A percentile compares a stretch with the other conserved stretches of the same genome.
Evolutionary conservation across 345 rosid species (phyloP).

Genomic region (Populus deltoides): DNA sequence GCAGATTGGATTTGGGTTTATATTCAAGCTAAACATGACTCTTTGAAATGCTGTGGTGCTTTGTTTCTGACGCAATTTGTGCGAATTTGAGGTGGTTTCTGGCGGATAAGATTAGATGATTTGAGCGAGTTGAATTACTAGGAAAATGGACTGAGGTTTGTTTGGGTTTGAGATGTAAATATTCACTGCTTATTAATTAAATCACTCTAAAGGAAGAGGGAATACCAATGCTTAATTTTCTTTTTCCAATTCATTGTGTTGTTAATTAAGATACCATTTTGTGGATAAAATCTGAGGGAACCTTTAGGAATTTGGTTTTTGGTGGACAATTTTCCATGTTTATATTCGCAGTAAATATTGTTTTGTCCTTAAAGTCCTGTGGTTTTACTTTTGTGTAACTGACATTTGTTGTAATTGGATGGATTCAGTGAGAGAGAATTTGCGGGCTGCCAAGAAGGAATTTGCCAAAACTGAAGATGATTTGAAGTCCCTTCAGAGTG

Average conservation of each 20-base stretch:
- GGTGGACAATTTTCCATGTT: neutral
- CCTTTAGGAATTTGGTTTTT: neutral
- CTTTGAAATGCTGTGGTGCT: too few relatives aligned
- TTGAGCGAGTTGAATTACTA: neutral
- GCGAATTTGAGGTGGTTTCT: neutral
- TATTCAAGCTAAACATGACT: too few relatives aligned
- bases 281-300: neutral
- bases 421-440: constrained; percentile 71
- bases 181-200: neutral
- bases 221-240: neutral
- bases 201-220: neutral
- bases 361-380: neutral
- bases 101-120: neutral
- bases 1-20: too few relatives aligned
- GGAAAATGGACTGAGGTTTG: neutral
- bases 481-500: constrained; percentile 97
- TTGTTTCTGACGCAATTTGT: neutral
- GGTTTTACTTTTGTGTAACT: neutral
- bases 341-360: neutral
- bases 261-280: neutral
- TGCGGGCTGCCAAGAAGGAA: constrained; percentile 82
- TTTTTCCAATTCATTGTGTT: neutral
- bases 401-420: neutral
- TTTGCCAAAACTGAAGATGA: constrained; percentile 98
- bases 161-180: neutral